Evolutionary conservation across 2,329 filamentous ascomycete genomes (phyloP), one percentile per base, ranked within the genome.

Genomic region (Rasamsonia emersonii): DNA sequence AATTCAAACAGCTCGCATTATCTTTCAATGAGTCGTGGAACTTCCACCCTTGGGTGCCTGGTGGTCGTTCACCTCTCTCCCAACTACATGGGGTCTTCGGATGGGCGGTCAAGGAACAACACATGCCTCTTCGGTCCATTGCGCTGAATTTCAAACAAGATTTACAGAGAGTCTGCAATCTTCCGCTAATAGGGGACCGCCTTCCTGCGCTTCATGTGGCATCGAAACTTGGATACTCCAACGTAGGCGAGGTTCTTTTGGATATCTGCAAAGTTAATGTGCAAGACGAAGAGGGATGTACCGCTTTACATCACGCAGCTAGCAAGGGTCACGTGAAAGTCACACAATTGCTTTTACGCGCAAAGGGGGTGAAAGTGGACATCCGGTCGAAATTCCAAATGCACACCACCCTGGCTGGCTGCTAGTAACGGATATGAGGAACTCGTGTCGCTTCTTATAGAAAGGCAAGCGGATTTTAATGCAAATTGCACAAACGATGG

Each of bases 1-100:
- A 29, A 15, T 47, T 49, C 19, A 10, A 37, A 9, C 19, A 19
- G 10, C 38, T 47, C 11, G 35, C 40, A 9, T 9, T 33, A 17
- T 28, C 18, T 24, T 43, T 43, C 20, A 46, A 44, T 30, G 41
- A 47, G 18, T 38, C 37, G 9, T 49, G 44, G 43, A 40, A 44
- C 24, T 41, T 49, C 16, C 42, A 49, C 29, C 46, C 44, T 7
- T 47, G 44, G 46, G 17, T 33, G 3, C 10, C 35, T 24, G 35
- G 38, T 11, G 41, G 44, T 8, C 38, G 40, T n/a, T 45, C 43
- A 25, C 9, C 11, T 19, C 7, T 5, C 11, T 47, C 43, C 3
- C 38, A 24, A 11, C 11, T 46, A 9, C 44, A 47, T 30, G 38
- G 35, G n/a, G 35, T 49, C 14, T 43, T 46, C 15, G 35, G 43